Percentiles rank a stretch among this genome's conserved stretches.
Conservation (phyloP, 345 rosid species). For the Noccaea caerulescens region DNA sequence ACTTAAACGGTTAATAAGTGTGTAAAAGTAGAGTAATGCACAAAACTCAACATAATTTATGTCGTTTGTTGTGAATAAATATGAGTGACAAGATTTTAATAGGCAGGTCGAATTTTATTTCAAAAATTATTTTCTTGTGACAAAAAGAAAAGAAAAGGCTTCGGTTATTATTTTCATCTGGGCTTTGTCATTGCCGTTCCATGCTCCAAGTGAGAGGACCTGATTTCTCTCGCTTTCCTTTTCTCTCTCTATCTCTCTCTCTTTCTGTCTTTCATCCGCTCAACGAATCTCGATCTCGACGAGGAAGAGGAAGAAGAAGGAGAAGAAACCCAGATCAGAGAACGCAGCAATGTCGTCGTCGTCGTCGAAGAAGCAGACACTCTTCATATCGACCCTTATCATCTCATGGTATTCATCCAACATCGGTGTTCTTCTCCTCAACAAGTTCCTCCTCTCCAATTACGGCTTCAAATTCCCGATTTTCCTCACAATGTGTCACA, state of each 20-base stretch:
- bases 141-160: slow-evolving; percentile 3
- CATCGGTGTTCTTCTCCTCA: slow-evolving; percentile 90
- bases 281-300: slow-evolving; percentile 41
- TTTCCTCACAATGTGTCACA: slow-evolving; percentile 96
- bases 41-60: too few relatives aligned
- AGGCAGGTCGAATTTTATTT: too few relatives aligned
- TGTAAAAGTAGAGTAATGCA: too few relatives aligned
- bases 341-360: slow-evolving; percentile 32
- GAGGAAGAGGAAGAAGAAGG: slow-evolving; percentile 20
- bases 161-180: not conserved
- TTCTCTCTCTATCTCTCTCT: slow-evolving; percentile 24
- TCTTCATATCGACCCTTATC: slow-evolving; percentile 65
- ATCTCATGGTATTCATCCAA: slow-evolving; percentile 84
- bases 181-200: slow-evolving; percentile 35
- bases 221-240: slow-evolving; percentile 33
- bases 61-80: too few relatives aligned
- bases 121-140: not conserved
- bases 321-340: slow-evolving; percentile 27
- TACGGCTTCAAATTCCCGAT: slow-evolving; percentile 93
- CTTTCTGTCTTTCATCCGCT: not conserved
- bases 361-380: slow-evolving; percentile 49
- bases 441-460: slow-evolving; percentile 88
- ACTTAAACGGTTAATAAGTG: too few relatives aligned
- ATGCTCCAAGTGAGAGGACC: slow-evolving; percentile 39
- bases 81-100: too few relatives aligned